Conservation (phyloP, 108 stramenopile species). For the Ochromonas danica region DNA sequence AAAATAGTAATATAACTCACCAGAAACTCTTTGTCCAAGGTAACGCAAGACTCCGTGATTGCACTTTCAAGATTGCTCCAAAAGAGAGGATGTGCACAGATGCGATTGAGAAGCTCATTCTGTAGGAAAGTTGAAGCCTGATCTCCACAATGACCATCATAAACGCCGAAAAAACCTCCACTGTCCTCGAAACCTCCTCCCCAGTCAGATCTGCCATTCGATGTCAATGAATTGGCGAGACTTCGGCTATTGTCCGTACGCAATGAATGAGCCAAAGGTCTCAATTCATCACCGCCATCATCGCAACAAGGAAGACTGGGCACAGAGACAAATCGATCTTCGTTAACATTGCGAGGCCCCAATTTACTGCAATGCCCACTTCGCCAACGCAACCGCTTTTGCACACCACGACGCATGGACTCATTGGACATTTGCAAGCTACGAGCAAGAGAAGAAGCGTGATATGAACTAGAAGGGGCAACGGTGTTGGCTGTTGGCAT, state of each 20-base stretch:
- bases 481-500: neutral
- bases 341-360: neutral
- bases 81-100: constrained; percentile 36
- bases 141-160: constrained; percentile 31
- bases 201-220: too few relatives aligned
- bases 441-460: neutral
- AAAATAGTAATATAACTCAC: constrained; percentile 4
- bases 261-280: too few relatives aligned
- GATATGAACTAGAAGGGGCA: neutral
- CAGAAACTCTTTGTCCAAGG: constrained; percentile 7
- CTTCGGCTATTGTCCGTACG: neutral
- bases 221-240: neutral
- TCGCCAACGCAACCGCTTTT: neutral
- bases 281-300: too few relatives aligned
- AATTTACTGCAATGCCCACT: neutral
- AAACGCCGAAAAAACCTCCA: constrained; percentile 23
- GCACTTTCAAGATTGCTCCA: neutral
- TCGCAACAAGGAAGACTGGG: neutral
- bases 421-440: neutral
- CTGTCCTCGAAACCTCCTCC: neutral
- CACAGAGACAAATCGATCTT: constrained; percentile 30
- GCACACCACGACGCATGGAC: neutral
- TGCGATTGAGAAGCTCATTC: constrained; percentile 33
- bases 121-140: constrained; percentile 34
- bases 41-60: neutral